Evolutionary conservation across 2,329 filamentous ascomycete genomes (phyloP).

Genomic region (Sclerotinia glacialis): DNA sequence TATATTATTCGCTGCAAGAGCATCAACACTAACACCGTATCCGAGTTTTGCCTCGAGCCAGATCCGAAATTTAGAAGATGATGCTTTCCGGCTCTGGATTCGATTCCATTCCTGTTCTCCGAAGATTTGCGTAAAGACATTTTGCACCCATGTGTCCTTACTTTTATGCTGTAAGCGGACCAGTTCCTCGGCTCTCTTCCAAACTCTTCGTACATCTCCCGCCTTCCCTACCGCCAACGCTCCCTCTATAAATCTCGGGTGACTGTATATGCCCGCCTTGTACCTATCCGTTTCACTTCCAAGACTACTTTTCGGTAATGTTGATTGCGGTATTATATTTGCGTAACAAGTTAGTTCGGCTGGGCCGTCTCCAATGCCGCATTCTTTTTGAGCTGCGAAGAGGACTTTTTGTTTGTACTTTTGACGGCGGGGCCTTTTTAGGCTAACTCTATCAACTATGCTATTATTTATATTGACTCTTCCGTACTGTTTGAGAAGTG

Average conservation of each 20-base stretch:
- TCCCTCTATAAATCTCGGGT: conserved; percentile 50
- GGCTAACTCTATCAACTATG: neutral
- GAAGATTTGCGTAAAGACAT: conserved; percentile 49
- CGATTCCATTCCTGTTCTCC: conserved; percentile 52
- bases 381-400: conserved; percentile 55
- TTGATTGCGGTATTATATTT: conserved; percentile 47
- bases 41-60: neutral
- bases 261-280: conserved; percentile 38
- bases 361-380: conserved; percentile 41
- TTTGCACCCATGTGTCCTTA: conserved; percentile 7
- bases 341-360: conserved; percentile 51
- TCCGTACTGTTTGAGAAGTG: conserved; percentile 39
- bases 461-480: neutral
- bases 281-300: conserved; percentile 45
- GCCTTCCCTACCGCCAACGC: conserved; percentile 51
- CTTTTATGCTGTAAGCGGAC: neutral
- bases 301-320: conserved; percentile 49
- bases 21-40: neutral
- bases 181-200: conserved; percentile 38
- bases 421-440: conserved; percentile 27
- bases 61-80: neutral
- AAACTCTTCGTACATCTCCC: conserved; percentile 48
- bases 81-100: neutral
- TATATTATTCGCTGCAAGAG: neutral
- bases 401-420: conserved; percentile 53